Evolutionary conservation across 2,329 filamentous ascomycete genomes (phyloP), one percentile per base, ranked within the genome.

Genomic region (Sporothrix pseudoabietina): DNA sequence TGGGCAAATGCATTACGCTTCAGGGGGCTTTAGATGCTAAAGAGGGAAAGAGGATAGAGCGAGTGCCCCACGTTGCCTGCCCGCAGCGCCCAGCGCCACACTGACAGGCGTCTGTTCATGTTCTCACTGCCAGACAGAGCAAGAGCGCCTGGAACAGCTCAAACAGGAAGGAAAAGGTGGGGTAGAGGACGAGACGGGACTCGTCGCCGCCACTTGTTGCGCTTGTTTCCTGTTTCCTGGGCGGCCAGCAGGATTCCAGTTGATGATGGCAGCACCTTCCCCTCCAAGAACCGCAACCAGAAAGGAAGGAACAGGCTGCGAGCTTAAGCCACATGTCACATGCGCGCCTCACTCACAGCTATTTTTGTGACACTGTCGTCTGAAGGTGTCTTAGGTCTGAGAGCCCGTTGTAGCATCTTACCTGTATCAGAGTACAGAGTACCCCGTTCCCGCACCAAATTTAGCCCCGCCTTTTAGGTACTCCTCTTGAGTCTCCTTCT

Each of bases 281-380:
- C 41, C 54, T 44, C 35, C 52, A 44, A 16, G 30, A 61, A 61
- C 49, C 41, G 41, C 41, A 44, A 44, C 9, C 41, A 44, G 41
- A 47, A 26, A 61, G 57, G 16, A 39, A 44, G n/a, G 19, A 54
- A 52, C 47, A 59, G 59, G 71, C 71, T 32, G 32, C 71, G 22
- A 69, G 74, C 65, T 72, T 57, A 44, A 75, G 72, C 72, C 74
- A 75, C 72, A 73, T n/a, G 65, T 59, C 68, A 73, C 57, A 73
- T 57, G 57, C 68, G 47, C 55, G 2, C 3, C 10, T 14, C 9
- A 16, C 7, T 39, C 6, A 4, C 19, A 26, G n/a, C n/a, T 47
- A 65, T 65, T 47, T 65, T 26, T 44, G n/a, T 26, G 22, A 41
- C 35, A 26, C 39, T 19, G 14, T 55, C 52, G 52, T 55, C 39